Evolutionary conservation across 345 rosid species (phyloP), one percentile per base, ranked within the genome.

Genomic region (Laguncularia racemosa): DNA sequence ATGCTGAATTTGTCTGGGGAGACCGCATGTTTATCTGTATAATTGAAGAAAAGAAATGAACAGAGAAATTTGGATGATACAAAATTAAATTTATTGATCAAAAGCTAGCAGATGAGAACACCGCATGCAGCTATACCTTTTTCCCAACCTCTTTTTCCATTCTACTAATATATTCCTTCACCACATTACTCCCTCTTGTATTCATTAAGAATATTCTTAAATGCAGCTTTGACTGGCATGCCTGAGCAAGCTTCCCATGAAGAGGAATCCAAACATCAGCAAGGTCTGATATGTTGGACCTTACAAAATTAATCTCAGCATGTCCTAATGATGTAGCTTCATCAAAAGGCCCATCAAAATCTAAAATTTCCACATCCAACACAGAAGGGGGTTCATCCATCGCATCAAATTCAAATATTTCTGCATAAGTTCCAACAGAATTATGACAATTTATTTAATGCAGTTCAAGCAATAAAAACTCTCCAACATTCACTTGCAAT

Each of bases 131-230:
- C 14, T 17, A 63, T 78, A 86, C 97, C 96, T 93, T 93, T 76
- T 83, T 89, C 46, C 99, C 99, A 38, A 93, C 99, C 65, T 93
- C 99, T 73, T 93, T 93, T 80, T 89, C 99, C 99, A 93, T 93
- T 85, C 83, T 93, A 75, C 60, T 84, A 60, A 93, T 73, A 71
- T 89, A 93, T 38, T 89, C 96, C 67, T 75, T 86, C 38, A 77
- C 93, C 65, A 81, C 86, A 78, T 81, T 82, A 71, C 81, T 82
- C 62, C 97, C 95, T 82, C 70, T 81, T 21, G 97, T 83, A 73
- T 93, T 86, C 65, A 81, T 85, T 77, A 93, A 76, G 81, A 93
- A 93, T 61, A 89, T 80, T 71, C 99, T 79, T 57, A 93, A 68
- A 62, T 81, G 93, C 73, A 93, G 79, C 72, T 79, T 86, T n/a